Percentiles rank a stretch among this genome's conserved stretches.
Evolutionary conservation across 2,329 filamentous ascomycete species (phyloP).

Genomic region (Lachnellula hyalina): DNA sequence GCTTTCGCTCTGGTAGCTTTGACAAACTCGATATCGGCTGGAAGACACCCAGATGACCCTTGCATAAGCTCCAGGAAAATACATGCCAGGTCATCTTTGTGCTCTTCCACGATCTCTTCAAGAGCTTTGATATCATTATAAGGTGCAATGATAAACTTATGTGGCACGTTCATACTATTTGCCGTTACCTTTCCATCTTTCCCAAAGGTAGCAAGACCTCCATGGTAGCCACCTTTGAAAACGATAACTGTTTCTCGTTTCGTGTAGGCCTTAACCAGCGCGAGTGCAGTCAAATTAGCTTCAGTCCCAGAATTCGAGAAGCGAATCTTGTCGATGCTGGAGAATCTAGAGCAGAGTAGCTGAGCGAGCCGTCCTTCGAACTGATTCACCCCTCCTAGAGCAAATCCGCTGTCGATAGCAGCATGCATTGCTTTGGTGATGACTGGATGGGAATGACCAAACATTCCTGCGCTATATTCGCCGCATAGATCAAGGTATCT

Average conservation of each 20-base stretch:
- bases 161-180: conserved; percentile 18
- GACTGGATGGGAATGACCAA: conserved; percentile 55
- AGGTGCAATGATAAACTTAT: conserved; percentile 41
- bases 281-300: conserved; percentile 56
- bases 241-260: conserved; percentile 14
- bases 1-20: conserved; percentile 8
- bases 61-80: conserved; percentile 64
- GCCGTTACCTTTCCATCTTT: conserved; percentile 24
- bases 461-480: conserved; percentile 62
- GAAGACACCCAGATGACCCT: conserved; percentile 53
- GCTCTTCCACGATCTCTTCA: conserved; percentile 36
- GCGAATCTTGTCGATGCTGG: conserved; percentile 46
- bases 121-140: conserved; percentile 55
- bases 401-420: conserved; percentile 43
- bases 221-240: conserved; percentile 19
- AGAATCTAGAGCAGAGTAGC: conserved; percentile 46
- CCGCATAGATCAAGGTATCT: conserved; percentile 53
- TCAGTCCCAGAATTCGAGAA: conserved; percentile 63
- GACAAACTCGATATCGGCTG: conserved; percentile 31
- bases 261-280: conserved; percentile 21
- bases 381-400: conserved; percentile 46
- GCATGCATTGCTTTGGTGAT: conserved; percentile 45
- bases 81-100: conserved; percentile 36
- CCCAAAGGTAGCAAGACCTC: conserved; percentile 35
- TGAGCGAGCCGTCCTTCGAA: conserved; percentile 47